These are phyloP conservation scores for Xylaria sp. DNA, from an alignment of 2,329 filamentous ascomycete genomes.

Conservation along the genomic window DNA sequence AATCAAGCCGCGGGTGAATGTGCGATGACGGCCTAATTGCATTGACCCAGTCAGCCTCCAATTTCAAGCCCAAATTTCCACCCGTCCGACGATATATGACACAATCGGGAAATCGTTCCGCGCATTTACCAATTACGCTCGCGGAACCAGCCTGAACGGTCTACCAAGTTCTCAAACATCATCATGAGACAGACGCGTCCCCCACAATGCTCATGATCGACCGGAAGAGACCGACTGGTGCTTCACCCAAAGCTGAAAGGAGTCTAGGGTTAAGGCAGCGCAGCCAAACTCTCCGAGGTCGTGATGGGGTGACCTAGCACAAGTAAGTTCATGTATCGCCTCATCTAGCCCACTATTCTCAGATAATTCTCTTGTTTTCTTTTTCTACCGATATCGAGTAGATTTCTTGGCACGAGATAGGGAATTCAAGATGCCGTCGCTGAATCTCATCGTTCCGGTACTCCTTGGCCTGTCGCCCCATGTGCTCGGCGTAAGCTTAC, in stretches of 20 bases:
- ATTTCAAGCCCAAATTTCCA: slow-evolving; percentile 38
- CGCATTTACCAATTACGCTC: slow-evolving; percentile 46
- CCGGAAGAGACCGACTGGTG: slow-evolving; percentile 29
- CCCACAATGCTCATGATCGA: slow-evolving; percentile 25
- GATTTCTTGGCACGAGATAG: slow-evolving; percentile 34
- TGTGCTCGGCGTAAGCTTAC: slow-evolving; percentile 47
- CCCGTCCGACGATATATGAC: slow-evolving; percentile 40
- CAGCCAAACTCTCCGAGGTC: slow-evolving; percentile 30
- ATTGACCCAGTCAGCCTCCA: slow-evolving; percentile 46
- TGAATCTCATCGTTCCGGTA: slow-evolving; percentile 38
- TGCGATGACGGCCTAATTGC: slow-evolving; percentile 32
- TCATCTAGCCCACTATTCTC: slow-evolving; percentile 26
- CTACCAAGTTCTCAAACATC: slow-evolving; percentile 10
- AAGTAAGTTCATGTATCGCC: slow-evolving; percentile 33
- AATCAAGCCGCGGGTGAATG: slow-evolving; percentile 38
- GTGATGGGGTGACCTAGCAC: slow-evolving; percentile 25
- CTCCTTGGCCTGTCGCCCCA: slow-evolving; percentile 39
- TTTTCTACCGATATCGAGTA: slow-evolving; percentile 33
- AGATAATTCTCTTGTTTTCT: slow-evolving; percentile 13
- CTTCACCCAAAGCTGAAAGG: slow-evolving; percentile 29
- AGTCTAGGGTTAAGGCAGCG: slow-evolving; percentile 22
- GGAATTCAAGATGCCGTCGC: slow-evolving; percentile 39
- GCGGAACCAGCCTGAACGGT: slow-evolving; percentile 39
- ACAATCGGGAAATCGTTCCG: slow-evolving; percentile 45
- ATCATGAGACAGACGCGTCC: slow-evolving; percentile 20